These are phyloP conservation scores for Saccharomyces hybrid DNA, from an alignment of 1,139 yeast species.

Conservation along the genomic window DNA sequence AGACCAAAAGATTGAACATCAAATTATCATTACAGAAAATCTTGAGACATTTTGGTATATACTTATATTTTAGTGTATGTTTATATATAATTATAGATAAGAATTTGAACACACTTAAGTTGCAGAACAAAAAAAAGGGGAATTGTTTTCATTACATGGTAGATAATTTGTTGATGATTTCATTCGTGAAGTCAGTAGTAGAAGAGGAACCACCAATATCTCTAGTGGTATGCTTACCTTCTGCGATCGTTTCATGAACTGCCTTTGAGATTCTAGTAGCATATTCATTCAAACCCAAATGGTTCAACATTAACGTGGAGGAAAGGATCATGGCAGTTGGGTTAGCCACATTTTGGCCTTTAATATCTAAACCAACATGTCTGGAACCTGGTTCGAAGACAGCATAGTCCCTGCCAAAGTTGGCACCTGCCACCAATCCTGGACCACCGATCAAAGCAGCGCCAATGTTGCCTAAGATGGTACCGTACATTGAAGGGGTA, in stretches of 20 bases:
- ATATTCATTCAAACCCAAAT: constrained; percentile 74
- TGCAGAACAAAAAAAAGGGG: constrained; percentile 1
- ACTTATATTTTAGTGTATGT: not conserved
- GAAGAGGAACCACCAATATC: constrained; percentile 87
- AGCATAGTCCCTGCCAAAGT: constrained; percentile 95
- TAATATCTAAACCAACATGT: constrained; percentile 95
- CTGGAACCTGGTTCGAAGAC: constrained; percentile 99
- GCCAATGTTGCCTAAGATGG: constrained; percentile 94
- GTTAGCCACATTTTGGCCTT: constrained; percentile 92
- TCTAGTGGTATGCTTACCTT: constrained; percentile 69
- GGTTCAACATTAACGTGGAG: constrained; percentile 86
- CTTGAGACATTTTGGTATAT: not conserved
- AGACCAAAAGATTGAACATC: not conserved
- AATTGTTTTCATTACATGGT: constrained; percentile 13
- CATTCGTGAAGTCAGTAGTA: constrained; percentile 80
- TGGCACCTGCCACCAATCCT: constrained; percentile 97
- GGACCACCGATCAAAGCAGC: constrained; percentile 99
- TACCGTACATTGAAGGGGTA: constrained; percentile 96
- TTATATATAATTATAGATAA: constrained; percentile 10
- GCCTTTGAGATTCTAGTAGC: constrained; percentile 87
- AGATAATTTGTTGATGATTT: constrained; percentile 27
- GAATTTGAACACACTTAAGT: constrained; percentile 1
- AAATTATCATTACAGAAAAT: not conserved
- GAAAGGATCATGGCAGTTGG: constrained; percentile 97
- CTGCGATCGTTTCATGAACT: constrained; percentile 81